These are phyloP conservation scores for Sordariomycetes sp. DNA, from an alignment of 2,329 filamentous ascomycete genomes.

Conservation along the genomic window DNA sequence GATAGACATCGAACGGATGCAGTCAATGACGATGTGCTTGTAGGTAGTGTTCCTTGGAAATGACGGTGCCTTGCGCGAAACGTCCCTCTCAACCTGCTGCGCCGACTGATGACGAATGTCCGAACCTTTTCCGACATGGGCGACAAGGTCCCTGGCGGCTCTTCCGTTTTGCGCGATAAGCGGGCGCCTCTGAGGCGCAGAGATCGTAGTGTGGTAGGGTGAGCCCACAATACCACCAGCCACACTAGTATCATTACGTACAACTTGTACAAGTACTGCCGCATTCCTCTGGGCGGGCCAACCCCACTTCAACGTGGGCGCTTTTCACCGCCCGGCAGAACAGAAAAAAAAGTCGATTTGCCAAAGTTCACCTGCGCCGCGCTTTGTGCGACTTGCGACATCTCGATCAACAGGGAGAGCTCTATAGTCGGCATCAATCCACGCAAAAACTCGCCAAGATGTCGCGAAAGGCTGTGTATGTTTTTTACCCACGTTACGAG, in stretches of 20 bases:
- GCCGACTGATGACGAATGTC: constrained; percentile 5
- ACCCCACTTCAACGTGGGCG: background rate
- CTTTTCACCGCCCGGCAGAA: constrained; percentile 4
- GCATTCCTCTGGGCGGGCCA: background rate
- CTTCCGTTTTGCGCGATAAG: background rate
- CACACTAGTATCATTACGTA: background rate
- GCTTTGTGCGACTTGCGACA: background rate
- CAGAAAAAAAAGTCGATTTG: constrained; percentile 1
- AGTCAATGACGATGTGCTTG: constrained; percentile 1
- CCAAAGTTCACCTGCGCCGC: background rate
- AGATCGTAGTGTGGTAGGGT: background rate
- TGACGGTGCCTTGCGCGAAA: constrained; percentile 3
- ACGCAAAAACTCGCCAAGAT: background rate
- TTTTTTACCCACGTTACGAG: background rate
- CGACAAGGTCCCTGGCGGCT: background rate
- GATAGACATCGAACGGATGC: background rate
- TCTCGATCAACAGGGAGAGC: background rate
- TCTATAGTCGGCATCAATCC: background rate
- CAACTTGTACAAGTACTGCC: background rate
- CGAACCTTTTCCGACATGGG: constrained; percentile 4
- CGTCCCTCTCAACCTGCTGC: background rate
- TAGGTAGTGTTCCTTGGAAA: background rate
- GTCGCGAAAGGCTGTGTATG: constrained; percentile 4
- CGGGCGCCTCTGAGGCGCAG: background rate
- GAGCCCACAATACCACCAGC: background rate